A percentile compares a stretch with the other conserved stretches of the same genome.
Conservation (phyloP, 2,329 filamentous ascomycete genomes). For the Fusarium ambrosium region DNA sequence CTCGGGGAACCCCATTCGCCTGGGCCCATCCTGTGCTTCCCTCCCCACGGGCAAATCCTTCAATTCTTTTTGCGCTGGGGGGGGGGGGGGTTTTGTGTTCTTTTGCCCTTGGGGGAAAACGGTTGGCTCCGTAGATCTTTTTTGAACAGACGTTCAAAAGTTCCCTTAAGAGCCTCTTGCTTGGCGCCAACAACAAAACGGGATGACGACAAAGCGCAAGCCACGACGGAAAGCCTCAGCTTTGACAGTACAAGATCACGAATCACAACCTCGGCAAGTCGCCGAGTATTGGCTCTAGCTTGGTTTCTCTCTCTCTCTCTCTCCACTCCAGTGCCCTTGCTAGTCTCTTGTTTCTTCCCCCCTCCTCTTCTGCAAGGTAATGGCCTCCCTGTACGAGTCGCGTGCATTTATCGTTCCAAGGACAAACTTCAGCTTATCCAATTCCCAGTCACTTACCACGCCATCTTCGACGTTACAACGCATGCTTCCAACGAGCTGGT, state of each 20-base stretch:
- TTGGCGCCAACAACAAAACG: conserved; percentile 2
- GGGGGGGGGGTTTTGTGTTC: not conserved
- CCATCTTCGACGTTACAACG: not conserved
- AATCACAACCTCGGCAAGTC: conserved; percentile 16
- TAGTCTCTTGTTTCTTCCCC: not conserved
- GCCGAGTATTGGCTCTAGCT: not conserved
- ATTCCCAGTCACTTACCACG: not conserved
- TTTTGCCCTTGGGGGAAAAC: not conserved
- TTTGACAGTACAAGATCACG: not conserved
- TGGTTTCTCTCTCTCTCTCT: not conserved
- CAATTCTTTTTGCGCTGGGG: not conserved
- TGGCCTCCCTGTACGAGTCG: not conserved
- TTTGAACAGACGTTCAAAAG: not conserved
- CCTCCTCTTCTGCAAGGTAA: not conserved
- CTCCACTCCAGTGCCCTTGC: not conserved
- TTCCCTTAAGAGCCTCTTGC: conserved; percentile 1
- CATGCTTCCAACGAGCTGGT: not conserved
- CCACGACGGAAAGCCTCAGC: conserved; percentile 1
- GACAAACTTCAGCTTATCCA: not conserved
- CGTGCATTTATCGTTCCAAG: not conserved
- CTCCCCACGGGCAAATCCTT: not conserved
- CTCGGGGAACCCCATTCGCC: conserved; percentile 7
- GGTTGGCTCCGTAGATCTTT: not conserved
- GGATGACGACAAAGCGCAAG: not conserved
- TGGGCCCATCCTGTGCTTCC: not conserved